Conservation (phyloP, 306 rosid species). For the Notholithocarpus densiflorus region DNA sequence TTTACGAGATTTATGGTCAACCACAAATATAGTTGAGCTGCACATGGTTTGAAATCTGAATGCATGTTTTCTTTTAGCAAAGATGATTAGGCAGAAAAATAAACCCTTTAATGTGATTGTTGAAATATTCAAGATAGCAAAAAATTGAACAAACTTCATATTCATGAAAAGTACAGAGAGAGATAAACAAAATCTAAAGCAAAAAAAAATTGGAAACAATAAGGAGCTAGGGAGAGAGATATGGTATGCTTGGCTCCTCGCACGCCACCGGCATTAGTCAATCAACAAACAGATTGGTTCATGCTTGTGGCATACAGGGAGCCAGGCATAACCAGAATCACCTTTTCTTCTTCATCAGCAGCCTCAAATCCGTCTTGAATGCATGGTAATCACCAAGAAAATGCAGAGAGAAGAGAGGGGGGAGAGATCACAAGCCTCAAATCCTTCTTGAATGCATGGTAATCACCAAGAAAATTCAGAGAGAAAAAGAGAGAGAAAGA, state of each 20-base stretch:
- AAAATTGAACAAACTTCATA: background rate
- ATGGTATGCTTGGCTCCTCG: conserved; percentile 41
- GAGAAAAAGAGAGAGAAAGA: background rate
- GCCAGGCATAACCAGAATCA: conserved; percentile 32
- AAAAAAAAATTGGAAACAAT: background rate
- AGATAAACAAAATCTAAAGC: background rate
- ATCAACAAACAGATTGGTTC: conserved; percentile 10
- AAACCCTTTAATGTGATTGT: background rate
- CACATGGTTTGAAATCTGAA: background rate
- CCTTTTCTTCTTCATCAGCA: background rate
- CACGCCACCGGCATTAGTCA: conserved; percentile 34
- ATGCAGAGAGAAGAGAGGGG: background rate
- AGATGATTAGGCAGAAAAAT: background rate
- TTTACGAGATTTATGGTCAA: no score
- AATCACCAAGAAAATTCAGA: background rate
- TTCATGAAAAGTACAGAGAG: background rate
- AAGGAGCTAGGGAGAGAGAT: background rate
- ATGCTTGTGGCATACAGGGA: conserved; percentile 48
- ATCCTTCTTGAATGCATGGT: background rate
- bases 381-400: background rate
- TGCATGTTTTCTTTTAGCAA: background rate
- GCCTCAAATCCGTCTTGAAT: background rate
- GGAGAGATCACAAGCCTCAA: background rate
- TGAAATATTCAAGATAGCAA: background rate
- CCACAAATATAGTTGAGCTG: background rate